phyloP scores from a whole-genome alignment of 257 asterid species.

The Linaria vulgaris region DNA sequence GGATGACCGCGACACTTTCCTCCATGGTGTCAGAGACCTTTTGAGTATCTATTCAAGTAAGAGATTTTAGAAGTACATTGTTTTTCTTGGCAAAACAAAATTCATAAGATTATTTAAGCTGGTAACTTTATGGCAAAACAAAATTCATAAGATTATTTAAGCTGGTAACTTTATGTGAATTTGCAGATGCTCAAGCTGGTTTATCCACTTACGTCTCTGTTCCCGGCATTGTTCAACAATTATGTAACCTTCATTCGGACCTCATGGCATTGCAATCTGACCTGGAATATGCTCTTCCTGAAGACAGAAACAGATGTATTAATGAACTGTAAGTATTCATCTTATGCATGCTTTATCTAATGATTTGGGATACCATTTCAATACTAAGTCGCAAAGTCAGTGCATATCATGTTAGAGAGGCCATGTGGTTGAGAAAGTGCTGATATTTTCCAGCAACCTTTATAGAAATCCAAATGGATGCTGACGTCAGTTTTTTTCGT shows the following conservation, averaged over 20 bases:
- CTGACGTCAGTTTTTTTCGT: neutral
- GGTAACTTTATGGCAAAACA: constrained; percentile 16
- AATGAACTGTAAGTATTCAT: constrained; percentile 75
- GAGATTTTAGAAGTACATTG: constrained; percentile 22
- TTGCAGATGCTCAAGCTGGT: constrained; percentile 89
- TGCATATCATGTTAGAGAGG: no score
- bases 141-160: neutral
- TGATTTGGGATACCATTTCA: no score
- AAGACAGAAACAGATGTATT: constrained; percentile 87
- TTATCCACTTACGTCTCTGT: constrained; percentile 88
- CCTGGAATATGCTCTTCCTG: constrained; percentile 94
- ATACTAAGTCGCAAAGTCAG: no score
- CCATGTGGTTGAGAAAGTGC: no score
- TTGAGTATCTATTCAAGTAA: constrained; percentile 93
- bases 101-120: neutral
- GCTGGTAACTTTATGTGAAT: constrained; percentile 11
- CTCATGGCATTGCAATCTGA: constrained; percentile 81
- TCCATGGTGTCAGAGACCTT: constrained; percentile 97
- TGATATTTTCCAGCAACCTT: no score
- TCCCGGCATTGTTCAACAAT: constrained; percentile 92
- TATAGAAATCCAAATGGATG: neutral
- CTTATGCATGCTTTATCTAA: neutral
- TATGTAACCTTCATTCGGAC: constrained; percentile 85
- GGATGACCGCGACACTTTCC: constrained; percentile 91
- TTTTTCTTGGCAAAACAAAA: constrained; percentile 12